phyloP scores from a whole-genome alignment of 176 grass and related monocot genomes.

The Triticum dicoccoides region DNA sequence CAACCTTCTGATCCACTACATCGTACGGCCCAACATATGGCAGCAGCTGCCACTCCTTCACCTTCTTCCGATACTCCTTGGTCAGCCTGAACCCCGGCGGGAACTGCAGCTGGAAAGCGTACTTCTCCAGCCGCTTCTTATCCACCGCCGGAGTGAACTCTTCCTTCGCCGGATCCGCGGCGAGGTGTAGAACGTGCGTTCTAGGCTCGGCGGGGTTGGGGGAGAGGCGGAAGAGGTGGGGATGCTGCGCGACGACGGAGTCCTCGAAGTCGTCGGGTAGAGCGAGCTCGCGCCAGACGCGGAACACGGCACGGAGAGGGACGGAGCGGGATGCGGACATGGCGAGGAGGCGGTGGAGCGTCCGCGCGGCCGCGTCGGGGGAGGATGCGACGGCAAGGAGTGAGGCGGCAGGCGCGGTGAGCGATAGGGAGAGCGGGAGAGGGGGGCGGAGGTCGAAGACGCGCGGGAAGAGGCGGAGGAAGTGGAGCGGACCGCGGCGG shows the following conservation, averaged over 20 bases:
- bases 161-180: slow-evolving; percentile 13
- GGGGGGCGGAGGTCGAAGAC: slow-evolving; percentile 50
- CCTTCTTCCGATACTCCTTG: slow-evolving; percentile 61
- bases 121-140: slow-evolving; percentile 34
- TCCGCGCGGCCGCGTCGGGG: slow-evolving; percentile 17
- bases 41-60: slow-evolving; percentile 58
- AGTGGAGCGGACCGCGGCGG: slow-evolving; percentile 55
- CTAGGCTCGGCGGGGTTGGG: slow-evolving; percentile 50
- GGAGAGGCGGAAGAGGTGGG: slow-evolving; percentile 46
- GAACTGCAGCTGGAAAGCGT: slow-evolving; percentile 65
- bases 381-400: slow-evolving; percentile 43
- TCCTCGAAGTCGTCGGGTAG: slow-evolving; percentile 80
- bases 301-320: slow-evolving; percentile 69
- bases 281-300: slow-evolving; percentile 79
- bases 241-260: slow-evolving; percentile 45
- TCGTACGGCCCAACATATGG: slow-evolving; percentile 58
- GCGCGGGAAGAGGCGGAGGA: slow-evolving; percentile 70
- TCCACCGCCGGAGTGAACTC: slow-evolving; percentile 37
- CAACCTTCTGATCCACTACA: background rate
- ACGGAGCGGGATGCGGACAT: slow-evolving; percentile 57
- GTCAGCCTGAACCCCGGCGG: slow-evolving; percentile 66
- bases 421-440: slow-evolving; percentile 47
- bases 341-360: slow-evolving; percentile 51
- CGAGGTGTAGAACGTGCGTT: slow-evolving; percentile 61
- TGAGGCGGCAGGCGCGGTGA: slow-evolving; percentile 42